phyloP scores from a whole-genome alignment of 2,329 filamentous ascomycete genomes.

The Thelonectria olida region DNA sequence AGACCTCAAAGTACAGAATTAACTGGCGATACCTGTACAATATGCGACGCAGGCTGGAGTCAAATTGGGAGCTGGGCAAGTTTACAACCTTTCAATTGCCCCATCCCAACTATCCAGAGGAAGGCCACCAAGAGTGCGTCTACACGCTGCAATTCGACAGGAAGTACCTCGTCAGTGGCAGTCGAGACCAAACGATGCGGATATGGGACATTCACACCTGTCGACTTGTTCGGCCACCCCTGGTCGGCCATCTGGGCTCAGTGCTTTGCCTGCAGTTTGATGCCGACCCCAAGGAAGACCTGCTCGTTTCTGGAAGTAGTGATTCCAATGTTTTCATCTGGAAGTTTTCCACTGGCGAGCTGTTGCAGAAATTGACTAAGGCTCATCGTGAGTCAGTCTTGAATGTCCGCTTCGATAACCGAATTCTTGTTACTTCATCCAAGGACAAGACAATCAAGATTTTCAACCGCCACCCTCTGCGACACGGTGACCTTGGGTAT shows the following conservation, averaged over 20 bases:
- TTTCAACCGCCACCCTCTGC: conserved; percentile 83
- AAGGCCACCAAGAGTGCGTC: conserved; percentile 91
- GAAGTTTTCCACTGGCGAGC: conserved; percentile 89
- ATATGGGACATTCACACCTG: conserved; percentile 90
- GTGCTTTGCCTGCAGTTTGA: conserved; percentile 97
- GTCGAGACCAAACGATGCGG: conserved; percentile 85
- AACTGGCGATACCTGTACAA: conserved; percentile 97
- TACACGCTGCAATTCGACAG: conserved; percentile 92
- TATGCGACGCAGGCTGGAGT: conserved; percentile 83
- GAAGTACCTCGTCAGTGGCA: conserved; percentile 91
- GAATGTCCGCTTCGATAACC: conserved; percentile 90
- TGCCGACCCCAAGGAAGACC: conserved; percentile 82
- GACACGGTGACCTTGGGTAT: conserved; percentile 67
- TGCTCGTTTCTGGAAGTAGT: conserved; percentile 95
- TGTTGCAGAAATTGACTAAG: conserved; percentile 76
- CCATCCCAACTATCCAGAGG: conserved; percentile 79
- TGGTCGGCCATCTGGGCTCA: conserved; percentile 82
- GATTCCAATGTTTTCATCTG: conserved; percentile 92
- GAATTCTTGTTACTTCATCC: conserved; percentile 93
- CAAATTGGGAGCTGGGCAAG: conserved; percentile 88
- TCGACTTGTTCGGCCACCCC: conserved; percentile 76
- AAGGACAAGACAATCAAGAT: conserved; percentile 98
- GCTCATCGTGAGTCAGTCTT: conserved; percentile 92
- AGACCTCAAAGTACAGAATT: conserved; percentile 66
- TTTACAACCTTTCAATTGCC: conserved; percentile 91